These are phyloP conservation scores for Porodaedalea pini DNA, from an alignment of 1,284 basidiomycete genomes.

Conservation along the genomic window DNA sequence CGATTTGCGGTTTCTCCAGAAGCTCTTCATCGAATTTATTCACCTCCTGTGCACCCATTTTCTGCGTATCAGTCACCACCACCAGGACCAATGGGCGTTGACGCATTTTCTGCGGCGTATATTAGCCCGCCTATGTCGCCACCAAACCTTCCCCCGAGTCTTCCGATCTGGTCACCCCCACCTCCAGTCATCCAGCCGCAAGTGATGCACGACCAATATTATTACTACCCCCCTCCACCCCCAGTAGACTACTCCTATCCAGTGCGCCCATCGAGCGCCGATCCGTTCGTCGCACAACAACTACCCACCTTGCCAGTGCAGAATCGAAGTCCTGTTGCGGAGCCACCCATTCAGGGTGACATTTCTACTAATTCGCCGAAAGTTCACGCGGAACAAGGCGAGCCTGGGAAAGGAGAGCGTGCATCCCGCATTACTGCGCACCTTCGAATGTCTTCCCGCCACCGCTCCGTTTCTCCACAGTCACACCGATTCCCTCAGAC, in stretches of 20 bases:
- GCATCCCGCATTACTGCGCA: constrained; percentile 58
- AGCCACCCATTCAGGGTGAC: constrained; percentile 5
- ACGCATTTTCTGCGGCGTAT: constrained; percentile 11
- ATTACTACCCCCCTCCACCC: constrained; percentile 34
- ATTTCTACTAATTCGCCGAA: constrained; percentile 17
- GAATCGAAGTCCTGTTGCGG: not conserved
- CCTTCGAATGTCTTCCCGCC: constrained; percentile 51
- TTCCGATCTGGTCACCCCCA: constrained; percentile 25
- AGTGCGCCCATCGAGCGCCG: constrained; percentile 38
- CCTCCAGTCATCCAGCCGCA: constrained; percentile 25
- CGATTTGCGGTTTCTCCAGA: constrained; percentile 23
- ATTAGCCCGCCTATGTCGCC: constrained; percentile 27
- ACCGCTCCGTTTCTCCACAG: constrained; percentile 58
- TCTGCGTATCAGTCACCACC: constrained; percentile 18
- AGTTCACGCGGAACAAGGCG: constrained; percentile 32
- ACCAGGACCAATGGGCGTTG: not conserved
- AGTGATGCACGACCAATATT: constrained; percentile 26
- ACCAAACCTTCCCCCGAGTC: constrained; percentile 23
- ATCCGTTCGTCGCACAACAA: constrained; percentile 30
- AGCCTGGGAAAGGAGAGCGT: constrained; percentile 59
- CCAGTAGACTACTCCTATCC: constrained; percentile 27
- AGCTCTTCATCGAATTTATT: constrained; percentile 22
- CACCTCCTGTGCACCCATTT: constrained; percentile 21
- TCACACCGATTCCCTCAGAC: constrained; percentile 34
- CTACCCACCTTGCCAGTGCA: constrained; percentile 24